Conservation (phyloP, 768 basidiomycete species). For the Termitomyces sp. region DNA sequence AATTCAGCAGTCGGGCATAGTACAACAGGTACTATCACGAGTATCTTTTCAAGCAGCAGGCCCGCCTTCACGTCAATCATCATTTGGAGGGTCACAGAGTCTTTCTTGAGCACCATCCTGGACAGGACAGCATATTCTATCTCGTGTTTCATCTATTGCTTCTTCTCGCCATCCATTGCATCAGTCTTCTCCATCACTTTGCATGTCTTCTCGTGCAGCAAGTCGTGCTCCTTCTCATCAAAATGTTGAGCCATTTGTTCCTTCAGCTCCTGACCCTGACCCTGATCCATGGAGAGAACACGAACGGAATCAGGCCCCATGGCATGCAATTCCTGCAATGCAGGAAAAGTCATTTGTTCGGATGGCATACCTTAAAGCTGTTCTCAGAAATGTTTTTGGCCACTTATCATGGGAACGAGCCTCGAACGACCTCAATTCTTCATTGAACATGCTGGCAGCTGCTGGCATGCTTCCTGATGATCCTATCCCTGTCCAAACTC, state of each 20-base stretch:
- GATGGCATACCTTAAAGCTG: too few relatives aligned
- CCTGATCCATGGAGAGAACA: neutral
- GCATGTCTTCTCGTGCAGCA: too few relatives aligned
- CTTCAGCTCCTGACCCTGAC: neutral
- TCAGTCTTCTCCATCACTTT: too few relatives aligned
- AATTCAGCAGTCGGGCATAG: neutral
- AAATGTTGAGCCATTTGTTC: slow-evolving; percentile 14
- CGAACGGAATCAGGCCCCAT: neutral
- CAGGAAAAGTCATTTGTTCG: neutral
- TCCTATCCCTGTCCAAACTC: neutral
- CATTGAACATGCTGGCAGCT: neutral
- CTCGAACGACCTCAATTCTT: neutral
- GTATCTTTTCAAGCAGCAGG: neutral
- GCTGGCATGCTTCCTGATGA: neutral
- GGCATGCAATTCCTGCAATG: neutral
- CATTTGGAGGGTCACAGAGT: too few relatives aligned
- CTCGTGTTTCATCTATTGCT: too few relatives aligned
- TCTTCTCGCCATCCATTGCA: too few relatives aligned
- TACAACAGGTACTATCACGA: neutral
- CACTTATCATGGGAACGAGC: neutral
- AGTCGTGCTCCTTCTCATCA: slow-evolving; percentile 38
- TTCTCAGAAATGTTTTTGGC: neutral
- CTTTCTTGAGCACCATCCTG: neutral
- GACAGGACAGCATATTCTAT: neutral
- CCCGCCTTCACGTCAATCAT: too few relatives aligned